Evolutionary conservation across 306 rosid species (phyloP), one percentile per base, ranked within the genome.

Genomic region (Canavalia gladiata): DNA sequence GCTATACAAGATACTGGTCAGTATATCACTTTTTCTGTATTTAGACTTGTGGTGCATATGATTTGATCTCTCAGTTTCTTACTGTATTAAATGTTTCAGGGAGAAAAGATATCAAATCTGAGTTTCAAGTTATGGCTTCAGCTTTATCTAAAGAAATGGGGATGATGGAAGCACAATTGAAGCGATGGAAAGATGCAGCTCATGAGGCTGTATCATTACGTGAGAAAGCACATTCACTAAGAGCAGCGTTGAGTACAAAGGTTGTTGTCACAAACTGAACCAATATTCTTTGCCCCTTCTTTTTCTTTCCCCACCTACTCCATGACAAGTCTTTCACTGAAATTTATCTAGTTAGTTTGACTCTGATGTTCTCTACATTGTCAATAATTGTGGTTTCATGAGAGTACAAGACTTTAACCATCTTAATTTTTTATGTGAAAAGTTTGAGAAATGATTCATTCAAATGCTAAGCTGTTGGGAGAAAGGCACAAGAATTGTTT

Each of bases 81-180:
- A 85, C 74, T 10, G 2, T 78, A 29, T 72, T 85, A 5, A 39
- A 37, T 85, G 56, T 84, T 88, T 83, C 91, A 95, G 99, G 96
- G 82, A 93, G 99, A 84, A 92, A 90, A 76, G 99, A 93, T 73
- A 87, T 95, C 49, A 95, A 89, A 83, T 90, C 91, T 3, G 99
- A 95, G 88, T 95, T 95, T 80, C 93, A 33, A 74, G 97, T 95
- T 77, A 95, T 95, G 99, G 89, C 94, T 33, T 91, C 94, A 41
- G 94, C 98, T 28, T 87, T 95, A 87, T 89, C 98, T 75, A 95
- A 90, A 80, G 99, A 95, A 90, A 90, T 95, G 97, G 94, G 84
- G 71, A 93, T 95, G 98, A 88, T 95, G 97, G 96, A 95, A 88
- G 89, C 88, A 79, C 99, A 93, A 75, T 63, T 91, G 82, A 93